A percentile compares a stretch with the other conserved stretches of the same genome.
These are phyloP conservation scores for Yamadazyma triangularis DNA, from an alignment of 1,139 yeast genomes.

Conservation along the genomic window DNA sequence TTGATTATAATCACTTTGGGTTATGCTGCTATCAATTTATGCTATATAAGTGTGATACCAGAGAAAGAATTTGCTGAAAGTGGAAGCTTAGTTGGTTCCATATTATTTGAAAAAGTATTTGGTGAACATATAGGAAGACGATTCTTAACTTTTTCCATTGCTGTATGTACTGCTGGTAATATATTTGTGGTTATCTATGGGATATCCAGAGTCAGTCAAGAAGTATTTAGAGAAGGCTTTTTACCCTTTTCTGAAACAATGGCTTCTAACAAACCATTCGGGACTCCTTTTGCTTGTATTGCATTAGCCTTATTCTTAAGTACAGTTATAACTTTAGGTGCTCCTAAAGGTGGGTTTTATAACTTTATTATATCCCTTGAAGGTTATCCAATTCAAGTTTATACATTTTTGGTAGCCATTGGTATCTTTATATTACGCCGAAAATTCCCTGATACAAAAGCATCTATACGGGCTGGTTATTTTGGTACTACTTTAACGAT, in stretches of 20 bases:
- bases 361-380: constrained; percentile 70
- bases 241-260: constrained; percentile 48
- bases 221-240: constrained; percentile 59
- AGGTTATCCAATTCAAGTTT: constrained; percentile 61
- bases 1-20: constrained; percentile 44
- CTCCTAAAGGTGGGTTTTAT: constrained; percentile 78
- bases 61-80: constrained; percentile 48
- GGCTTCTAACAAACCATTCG: constrained; percentile 55
- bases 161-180: constrained; percentile 59
- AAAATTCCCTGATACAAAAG: constrained; percentile 39
- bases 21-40: constrained; percentile 51
- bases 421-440: constrained; percentile 50
- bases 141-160: constrained; percentile 52
- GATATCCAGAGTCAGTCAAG: constrained; percentile 59
- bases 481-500: constrained; percentile 42
- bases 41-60: constrained; percentile 53
- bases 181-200: constrained; percentile 59
- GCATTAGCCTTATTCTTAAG: constrained; percentile 32
- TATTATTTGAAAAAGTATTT: constrained; percentile 51
- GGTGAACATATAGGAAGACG: constrained; percentile 50
- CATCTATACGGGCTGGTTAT: constrained; percentile 47
- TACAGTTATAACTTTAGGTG: constrained; percentile 47
- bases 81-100: constrained; percentile 57
- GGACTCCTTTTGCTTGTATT: constrained; percentile 52
- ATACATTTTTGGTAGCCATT: constrained; percentile 43